phyloP scores from a whole-genome alignment of 2,329 filamentous ascomycete species.

The Xylaria sp. region DNA sequence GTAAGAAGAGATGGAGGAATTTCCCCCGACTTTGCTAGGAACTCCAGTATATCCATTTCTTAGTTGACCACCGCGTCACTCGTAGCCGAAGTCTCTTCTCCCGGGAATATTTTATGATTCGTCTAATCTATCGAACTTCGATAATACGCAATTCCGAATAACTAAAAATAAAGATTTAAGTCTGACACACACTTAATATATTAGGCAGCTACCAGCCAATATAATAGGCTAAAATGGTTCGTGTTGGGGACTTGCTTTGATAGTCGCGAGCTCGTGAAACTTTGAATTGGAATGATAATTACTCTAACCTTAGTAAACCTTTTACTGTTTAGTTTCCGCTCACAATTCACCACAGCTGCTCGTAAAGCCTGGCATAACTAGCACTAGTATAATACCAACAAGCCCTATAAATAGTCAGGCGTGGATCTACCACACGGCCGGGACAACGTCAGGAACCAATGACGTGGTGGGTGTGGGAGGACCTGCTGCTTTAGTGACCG shows the following conservation, averaged over 20 bases:
- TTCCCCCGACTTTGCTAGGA: too few relatives aligned
- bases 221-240: background rate
- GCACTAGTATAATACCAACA: background rate
- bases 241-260: background rate
- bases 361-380: background rate
- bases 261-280: background rate
- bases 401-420: conserved; percentile 18
- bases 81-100: background rate
- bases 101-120: background rate
- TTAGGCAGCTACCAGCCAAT: background rate
- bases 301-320: background rate
- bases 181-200: background rate
- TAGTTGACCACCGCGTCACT: background rate
- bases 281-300: conserved; percentile 12
- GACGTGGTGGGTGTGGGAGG: background rate
- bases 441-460: background rate
- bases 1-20: too few relatives aligned
- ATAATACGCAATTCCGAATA: background rate
- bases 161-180: background rate
- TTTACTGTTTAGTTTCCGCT: background rate
- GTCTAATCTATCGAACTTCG: background rate
- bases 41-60: too few relatives aligned
- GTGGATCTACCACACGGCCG: background rate
- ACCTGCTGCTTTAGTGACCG: background rate
- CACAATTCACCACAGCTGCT: background rate